Base-by-base conservation (phyloP, 2,329 filamentous ascomycete species). In the Colletotrichum lupini region DNA sequence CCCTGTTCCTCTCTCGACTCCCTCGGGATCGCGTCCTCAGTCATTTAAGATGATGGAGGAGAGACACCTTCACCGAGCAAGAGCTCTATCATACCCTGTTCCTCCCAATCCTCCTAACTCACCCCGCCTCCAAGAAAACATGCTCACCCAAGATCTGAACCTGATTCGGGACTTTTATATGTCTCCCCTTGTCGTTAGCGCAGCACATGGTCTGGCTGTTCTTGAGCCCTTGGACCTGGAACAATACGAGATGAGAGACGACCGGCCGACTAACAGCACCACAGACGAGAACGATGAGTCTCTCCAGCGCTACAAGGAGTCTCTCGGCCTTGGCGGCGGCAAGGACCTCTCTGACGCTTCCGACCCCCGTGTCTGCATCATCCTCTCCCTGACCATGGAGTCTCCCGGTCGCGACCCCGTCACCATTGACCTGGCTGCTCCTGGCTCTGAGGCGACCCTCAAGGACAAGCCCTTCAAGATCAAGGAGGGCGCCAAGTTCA, bases 271-370 rank as follows among this genome's bases (percentile, higher is more conserved):
- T 73, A 69, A 58, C 49, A 16, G 12, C 35, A 6, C 37, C 72
- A 69, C 79, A 92, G 88, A 92, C 80, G 87, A 88, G 77, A 87
- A 94, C 79, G 97, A 99, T 83, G 96, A 98, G 85, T 97, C 96
- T 75, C 92, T 99, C 79, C 94, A 97, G 86, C 93, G 96, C 80
- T 99, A 97, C 93, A 99, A 99, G 88, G 91, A 96, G 81, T 98
- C 96, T 14, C 93, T 99, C 74, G 97, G 97, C 78, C 92, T 98
- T 74, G 91, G 92, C 76, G 92, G 91, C 78, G 93, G 93, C 80
- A 90, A 88, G 61, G 89, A 92, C 78, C 89, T 94, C 74, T 93
- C 91, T 69, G 91, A 95, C 82, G 90, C 93, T 78, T 94, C 88
- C 81, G 96, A 98, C 81, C 91, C 93, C 61, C 94, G 96, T 78